Percentiles rank a stretch among this genome's conserved stretches.
Evolutionary conservation across 768 basidiomycete genomes (phyloP).

Genomic region (Boletus edulis): DNA sequence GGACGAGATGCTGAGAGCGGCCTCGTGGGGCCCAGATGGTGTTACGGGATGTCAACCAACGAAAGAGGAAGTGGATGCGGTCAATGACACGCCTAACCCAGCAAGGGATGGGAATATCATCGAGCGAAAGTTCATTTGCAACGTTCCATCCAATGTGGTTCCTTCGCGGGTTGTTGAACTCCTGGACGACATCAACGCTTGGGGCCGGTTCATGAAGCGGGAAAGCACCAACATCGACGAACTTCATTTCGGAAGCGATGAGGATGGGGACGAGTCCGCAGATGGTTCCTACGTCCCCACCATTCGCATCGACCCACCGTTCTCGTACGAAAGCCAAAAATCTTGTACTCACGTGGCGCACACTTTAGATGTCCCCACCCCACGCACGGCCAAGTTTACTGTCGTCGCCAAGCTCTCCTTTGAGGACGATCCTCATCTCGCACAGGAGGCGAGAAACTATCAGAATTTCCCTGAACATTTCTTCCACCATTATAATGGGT

Average conservation of each 20-base stretch:
- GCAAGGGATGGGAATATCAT: conserved; percentile 12
- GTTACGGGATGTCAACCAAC: not conserved
- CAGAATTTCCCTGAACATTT: too few species aligned
- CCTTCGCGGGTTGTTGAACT: not conserved
- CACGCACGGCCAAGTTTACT: conserved; percentile 35
- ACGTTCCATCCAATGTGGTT: not conserved
- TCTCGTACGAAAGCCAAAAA: conserved; percentile 8
- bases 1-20: conserved; percentile 15
- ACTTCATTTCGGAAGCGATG: not conserved
- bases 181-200: not conserved
- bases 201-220: not conserved
- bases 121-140: conserved; percentile 16
- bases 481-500: conserved; percentile 4
- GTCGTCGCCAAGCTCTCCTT: conserved; percentile 42
- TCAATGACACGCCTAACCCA: not conserved
- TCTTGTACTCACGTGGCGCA: conserved; percentile 2
- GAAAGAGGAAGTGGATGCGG: not conserved
- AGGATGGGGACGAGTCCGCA: not conserved
- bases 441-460: too few species aligned
- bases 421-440: too few species aligned
- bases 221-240: not conserved
- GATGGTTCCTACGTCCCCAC: not conserved
- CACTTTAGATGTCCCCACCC: not conserved
- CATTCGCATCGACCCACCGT: conserved; percentile 15
- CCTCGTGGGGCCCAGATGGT: conserved; percentile 11